Conservation (phyloP, 1,139 yeast genomes). For the Blastobotrys malaysiensis region DNA sequence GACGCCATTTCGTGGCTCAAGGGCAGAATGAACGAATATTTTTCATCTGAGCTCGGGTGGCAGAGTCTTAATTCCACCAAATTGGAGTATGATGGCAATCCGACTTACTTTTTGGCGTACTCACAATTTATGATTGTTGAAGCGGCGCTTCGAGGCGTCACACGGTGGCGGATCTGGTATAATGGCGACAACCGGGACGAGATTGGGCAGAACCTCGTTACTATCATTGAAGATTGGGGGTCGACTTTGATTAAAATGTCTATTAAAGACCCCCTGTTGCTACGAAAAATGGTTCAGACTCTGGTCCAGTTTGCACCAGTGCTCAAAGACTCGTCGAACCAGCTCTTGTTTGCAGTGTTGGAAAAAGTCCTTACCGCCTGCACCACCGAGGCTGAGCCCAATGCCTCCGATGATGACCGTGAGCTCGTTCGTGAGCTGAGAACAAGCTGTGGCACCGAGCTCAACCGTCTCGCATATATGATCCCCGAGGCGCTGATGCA, state of each 20-base stretch:
- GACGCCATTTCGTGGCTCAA: constrained; percentile 82
- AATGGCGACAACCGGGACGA: constrained; percentile 54
- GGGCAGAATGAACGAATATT: constrained; percentile 63
- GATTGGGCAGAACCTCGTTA: constrained; percentile 51
- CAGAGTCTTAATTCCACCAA: constrained; percentile 53
- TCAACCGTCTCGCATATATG: constrained; percentile 85
- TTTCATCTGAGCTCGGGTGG: constrained; percentile 67
- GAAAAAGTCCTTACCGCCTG: constrained; percentile 87
- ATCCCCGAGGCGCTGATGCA: constrained; percentile 87
- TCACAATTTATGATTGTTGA: constrained; percentile 85
- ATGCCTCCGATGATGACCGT: constrained; percentile 59
- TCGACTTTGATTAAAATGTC: constrained; percentile 70
- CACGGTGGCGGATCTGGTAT: constrained; percentile 97
- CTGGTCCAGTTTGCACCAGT: constrained; percentile 96
- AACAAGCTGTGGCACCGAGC: constrained; percentile 90
- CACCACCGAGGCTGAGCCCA: constrained; percentile 72
- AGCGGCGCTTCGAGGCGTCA: constrained; percentile 83
- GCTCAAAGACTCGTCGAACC: constrained; percentile 58
- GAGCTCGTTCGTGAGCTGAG: constrained; percentile 83
- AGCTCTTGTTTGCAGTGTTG: constrained; percentile 69
- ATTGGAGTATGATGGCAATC: constrained; percentile 53
- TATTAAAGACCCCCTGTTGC: constrained; percentile 70
- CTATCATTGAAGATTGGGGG: constrained; percentile 69
- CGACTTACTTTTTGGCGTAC: constrained; percentile 69
- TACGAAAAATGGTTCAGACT: constrained; percentile 84